Conservation (phyloP, 805 yeast genomes). For the Ogataea nonfermentans region DNA sequence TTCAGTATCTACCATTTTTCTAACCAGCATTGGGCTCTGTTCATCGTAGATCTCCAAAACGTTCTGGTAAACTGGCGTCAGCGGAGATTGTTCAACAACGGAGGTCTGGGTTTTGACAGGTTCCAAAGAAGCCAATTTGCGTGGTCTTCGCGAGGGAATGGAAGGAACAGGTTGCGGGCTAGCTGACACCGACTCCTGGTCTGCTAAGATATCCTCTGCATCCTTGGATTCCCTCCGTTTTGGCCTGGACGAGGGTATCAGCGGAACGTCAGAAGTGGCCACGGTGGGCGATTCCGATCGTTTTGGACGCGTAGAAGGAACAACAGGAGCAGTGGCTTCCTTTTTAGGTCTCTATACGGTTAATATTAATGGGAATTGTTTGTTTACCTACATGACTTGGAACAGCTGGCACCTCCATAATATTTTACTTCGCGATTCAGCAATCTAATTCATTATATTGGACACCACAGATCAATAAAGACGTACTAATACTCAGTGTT, state of each 20-base stretch:
- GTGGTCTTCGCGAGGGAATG: conserved; percentile 23
- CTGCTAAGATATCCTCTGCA: neutral
- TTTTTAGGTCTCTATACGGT: conserved; percentile 6
- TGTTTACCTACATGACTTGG: conserved; percentile 24
- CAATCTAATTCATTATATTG: conserved; percentile 10
- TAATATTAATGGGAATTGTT: neutral
- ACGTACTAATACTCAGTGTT: too few species aligned
- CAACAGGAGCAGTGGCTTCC: neutral
- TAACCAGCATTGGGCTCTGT: conserved; percentile 19
- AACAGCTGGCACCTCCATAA: conserved; percentile 23
- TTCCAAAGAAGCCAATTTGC: conserved; percentile 3
- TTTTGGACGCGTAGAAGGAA: conserved; percentile 9
- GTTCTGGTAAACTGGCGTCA: conserved; percentile 18
- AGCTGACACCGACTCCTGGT: neutral
- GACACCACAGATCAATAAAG: neutral
- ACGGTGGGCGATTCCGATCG: neutral
- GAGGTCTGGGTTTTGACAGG: conserved; percentile 1
- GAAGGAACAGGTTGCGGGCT: conserved; percentile 7
- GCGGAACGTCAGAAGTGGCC: conserved; percentile 11
- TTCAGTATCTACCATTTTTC: conserved; percentile 1
- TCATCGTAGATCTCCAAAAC: conserved; percentile 23
- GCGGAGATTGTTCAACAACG: conserved; percentile 8
- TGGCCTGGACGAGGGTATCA: conserved; percentile 20
- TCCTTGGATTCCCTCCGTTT: neutral
- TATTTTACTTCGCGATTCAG: conserved; percentile 6